phyloP scores from a whole-genome alignment of 1,284 basidiomycete species.

The Ceratobasidium theobromae region DNA sequence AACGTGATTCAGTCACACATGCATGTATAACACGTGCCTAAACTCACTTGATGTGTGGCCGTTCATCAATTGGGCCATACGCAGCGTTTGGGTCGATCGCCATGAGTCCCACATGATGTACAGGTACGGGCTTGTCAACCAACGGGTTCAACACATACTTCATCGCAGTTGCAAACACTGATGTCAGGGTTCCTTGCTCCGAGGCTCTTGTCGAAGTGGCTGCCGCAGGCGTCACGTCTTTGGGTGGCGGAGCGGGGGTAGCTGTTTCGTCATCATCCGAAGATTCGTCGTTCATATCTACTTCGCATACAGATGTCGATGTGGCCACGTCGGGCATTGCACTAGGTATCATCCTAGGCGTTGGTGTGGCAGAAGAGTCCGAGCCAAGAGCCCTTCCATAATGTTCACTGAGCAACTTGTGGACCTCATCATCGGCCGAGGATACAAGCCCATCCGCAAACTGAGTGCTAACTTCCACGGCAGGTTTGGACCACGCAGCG shows the following conservation, averaged over 20 bases:
- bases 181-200: slow-evolving; percentile 50
- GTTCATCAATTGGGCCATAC: slow-evolving; percentile 55
- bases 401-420: slow-evolving; percentile 23
- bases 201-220: slow-evolving; percentile 2
- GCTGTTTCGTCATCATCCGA: slow-evolving; percentile 13
- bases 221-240: slow-evolving; percentile 29
- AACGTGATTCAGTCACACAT: not conserved
- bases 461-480: slow-evolving; percentile 56
- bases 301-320: not conserved
- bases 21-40: too few relatives aligned
- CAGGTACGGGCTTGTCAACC: slow-evolving; percentile 37
- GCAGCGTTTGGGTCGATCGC: slow-evolving; percentile 43
- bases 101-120: slow-evolving; percentile 52
- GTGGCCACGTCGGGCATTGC: not conserved
- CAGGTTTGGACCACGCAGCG: slow-evolving; percentile 59
- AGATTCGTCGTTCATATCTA: slow-evolving; percentile 19
- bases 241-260: slow-evolving; percentile 30
- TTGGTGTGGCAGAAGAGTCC: not conserved
- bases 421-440: slow-evolving; percentile 27
- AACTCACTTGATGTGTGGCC: slow-evolving; percentile 75
- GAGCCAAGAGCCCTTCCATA: slow-evolving; percentile 24
- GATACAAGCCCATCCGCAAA: slow-evolving; percentile 55
- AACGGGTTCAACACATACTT: slow-evolving; percentile 53
- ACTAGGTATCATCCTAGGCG: not conserved
- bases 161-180: slow-evolving; percentile 58